Base-by-base conservation (phyloP, 106 monocot genomes). In the Dioscorea alata region DNA sequence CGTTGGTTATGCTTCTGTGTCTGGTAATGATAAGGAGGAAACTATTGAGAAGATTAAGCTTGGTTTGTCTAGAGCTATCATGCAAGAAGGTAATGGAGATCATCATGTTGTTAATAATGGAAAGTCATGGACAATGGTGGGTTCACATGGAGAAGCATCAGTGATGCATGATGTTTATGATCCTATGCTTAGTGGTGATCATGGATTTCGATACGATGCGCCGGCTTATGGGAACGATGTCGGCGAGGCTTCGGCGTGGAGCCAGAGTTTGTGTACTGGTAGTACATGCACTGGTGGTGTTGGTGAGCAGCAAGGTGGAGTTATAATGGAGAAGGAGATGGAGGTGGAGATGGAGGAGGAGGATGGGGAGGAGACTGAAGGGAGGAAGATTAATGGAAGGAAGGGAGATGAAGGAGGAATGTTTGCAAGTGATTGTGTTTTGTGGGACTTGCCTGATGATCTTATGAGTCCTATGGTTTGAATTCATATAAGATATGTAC, bases 371-470 rank as follows among this genome's bases (percentile, higher is more conserved):
- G 79, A 80, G 53, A 61, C 70, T 5, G 73, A 75, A 16, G 66
- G 70, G 21, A 69, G 60, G 2, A 78, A 75, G 53, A 67, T 28
- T 28, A 28, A 42, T 10, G 73, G 9, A 20, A 77, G 68, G 16
- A 80, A 82, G 24, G 73, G 33, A 4, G 73, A 78, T 13, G 31
- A 19, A 12, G 66, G 56, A 3, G 23, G 21, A 0, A 22, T 15
- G 12, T 88, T 54, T 83, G 83, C 64, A 76, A 61, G 12, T 80
- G 92, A 89, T 12, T 84, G 80, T 70, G 75, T 80, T 4, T 72
- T 97, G 64, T 97, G 97, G 97, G 97, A 97, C 50, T 77, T 97
- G 49, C 62, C 89, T 20, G 92, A 97, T 70, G 97, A 92, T 61
- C 81, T 97, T 31, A 89, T 87, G 77, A 80, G 70, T 63, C 73